Evolutionary conservation across 148 eudicot species (phyloP), one percentile per base, ranked within the genome.

Genomic region (Vaccinium macrocarpon): DNA sequence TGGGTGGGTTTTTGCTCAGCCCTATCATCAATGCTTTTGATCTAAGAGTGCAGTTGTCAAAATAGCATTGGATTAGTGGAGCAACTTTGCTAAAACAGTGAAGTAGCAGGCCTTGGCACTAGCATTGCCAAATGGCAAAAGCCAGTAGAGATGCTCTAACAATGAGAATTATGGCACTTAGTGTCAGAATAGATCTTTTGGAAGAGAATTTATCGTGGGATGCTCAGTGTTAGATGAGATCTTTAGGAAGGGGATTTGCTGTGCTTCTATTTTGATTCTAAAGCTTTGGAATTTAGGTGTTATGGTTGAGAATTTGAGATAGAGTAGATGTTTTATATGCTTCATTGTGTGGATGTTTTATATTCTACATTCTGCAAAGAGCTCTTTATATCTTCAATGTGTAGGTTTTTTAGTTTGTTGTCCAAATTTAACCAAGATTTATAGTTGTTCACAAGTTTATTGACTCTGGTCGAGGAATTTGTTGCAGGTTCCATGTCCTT

Each of bases 401-500:
- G 4, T 80, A 4, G 7, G 56, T 49, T 15, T 21, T 21, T 51
- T 25, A 14, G 21, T 8, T 38, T 73, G 32, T 53, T 9, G 14
- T 71, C 73, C 76, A 57, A 21, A 64, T 21, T 59, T 21, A 51
- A 6, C 19, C 0, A 8, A 70, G 52, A 19, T 66, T 11, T 75
- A 21, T 27, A 27, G 61, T 86, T 56, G 57, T 49, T 49, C 80
- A 62, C 53, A 4, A 19, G 70, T 32, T 68, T 74, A 52, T 76
- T 87, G 70, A 79, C 29, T 52, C 7, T 56, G 81, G 49, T 48
- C 50, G 46, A 72, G 76, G 50, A 81, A 81, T 83, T 80, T 82
- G 70, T 86, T 82, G 74, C 94, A 97, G 99, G 98, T 95, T 87
- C 88, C 89, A 73, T 95, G 97, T 83, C 99, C 99, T 59, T 88